A percentile compares a stretch with the other conserved stretches of the same genome.
Evolutionary conservation across 1,139 yeast species (phyloP).

Genomic region (Scheffersomyces segobiensis): DNA sequence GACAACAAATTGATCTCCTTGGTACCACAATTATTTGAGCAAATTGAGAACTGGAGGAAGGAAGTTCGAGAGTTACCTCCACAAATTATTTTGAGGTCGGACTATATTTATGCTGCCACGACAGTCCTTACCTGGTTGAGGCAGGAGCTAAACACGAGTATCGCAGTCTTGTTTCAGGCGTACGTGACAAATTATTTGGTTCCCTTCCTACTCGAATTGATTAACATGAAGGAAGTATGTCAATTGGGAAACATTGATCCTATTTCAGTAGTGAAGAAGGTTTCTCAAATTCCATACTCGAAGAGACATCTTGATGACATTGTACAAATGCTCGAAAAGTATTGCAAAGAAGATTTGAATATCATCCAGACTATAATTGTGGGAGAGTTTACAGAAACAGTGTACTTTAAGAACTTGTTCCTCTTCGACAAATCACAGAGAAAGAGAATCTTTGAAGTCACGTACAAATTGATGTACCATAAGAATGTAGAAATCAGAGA

Average conservation of each 20-base stretch:
- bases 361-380: constrained; percentile 71
- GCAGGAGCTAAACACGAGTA: constrained; percentile 43
- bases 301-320: constrained; percentile 43
- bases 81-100: constrained; percentile 47
- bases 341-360: constrained; percentile 45
- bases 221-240: constrained; percentile 78
- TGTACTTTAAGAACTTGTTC: constrained; percentile 72
- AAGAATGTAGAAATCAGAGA: constrained; percentile 76
- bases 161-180: constrained; percentile 40
- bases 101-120: constrained; percentile 49
- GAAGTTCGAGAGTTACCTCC: constrained; percentile 35
- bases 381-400: constrained; percentile 70
- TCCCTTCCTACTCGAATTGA: constrained; percentile 70
- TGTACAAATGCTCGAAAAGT: constrained; percentile 51
- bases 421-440: constrained; percentile 53
- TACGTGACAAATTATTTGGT: constrained; percentile 48
- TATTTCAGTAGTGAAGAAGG: constrained; percentile 48
- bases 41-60: constrained; percentile 45
- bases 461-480: constrained; percentile 58
- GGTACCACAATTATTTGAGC: constrained; percentile 39
- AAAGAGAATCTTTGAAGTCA: constrained; percentile 49
- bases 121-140: constrained; percentile 46
- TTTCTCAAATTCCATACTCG: constrained; percentile 62
- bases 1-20: constrained; percentile 21
- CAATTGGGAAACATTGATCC: constrained; percentile 70